Evolutionary conservation across 441 rosid genomes (phyloP).

Genomic region (Erodium chrysanthum): DNA sequence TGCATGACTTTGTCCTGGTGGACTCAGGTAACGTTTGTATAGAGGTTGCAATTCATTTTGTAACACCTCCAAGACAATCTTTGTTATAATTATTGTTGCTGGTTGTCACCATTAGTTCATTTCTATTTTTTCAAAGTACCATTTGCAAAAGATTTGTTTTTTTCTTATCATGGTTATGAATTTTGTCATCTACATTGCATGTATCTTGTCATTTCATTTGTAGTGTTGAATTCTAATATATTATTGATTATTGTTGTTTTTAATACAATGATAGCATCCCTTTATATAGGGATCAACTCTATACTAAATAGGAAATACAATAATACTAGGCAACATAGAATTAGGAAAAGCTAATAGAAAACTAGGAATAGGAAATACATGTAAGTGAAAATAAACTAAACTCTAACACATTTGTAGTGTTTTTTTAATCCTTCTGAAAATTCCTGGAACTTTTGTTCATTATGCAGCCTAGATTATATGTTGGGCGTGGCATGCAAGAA

Average conservation of each 20-base stretch:
- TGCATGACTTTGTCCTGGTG: conserved; percentile 63
- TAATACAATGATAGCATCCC: no score
- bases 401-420: no score
- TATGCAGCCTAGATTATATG: conserved; percentile 70
- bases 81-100: neutral
- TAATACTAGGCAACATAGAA: no score
- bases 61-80: neutral
- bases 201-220: neutral
- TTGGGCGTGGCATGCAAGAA: conserved; percentile 98
- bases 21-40: conserved; percentile 52
- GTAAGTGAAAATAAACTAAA: no score
- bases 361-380: no score
- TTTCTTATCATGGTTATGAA: neutral
- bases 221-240: no score
- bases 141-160: neutral
- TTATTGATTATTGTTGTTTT: no score
- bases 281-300: no score
- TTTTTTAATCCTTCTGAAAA: neutral
- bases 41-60: conserved; percentile 15
- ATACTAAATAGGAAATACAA: no score
- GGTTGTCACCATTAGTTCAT: neutral
- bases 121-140: neutral
- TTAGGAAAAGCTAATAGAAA: no score
- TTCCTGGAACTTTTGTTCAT: conserved; percentile 15
- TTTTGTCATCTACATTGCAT: neutral